phyloP scores from a whole-genome alignment of 352 stramenopile species.

The Phytophthora nicotianae region DNA sequence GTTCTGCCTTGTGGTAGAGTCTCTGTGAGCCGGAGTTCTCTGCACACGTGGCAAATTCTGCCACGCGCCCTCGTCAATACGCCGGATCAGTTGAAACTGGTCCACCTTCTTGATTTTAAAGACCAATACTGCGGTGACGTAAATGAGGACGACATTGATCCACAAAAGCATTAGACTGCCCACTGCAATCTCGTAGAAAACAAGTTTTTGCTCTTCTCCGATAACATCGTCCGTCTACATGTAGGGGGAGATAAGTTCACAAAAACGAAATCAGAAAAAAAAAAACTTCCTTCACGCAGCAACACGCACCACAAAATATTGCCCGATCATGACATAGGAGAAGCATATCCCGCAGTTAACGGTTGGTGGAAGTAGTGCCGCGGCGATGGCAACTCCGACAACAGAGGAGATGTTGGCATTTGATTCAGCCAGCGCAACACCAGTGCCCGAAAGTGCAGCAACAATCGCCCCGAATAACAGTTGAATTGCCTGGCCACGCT shows the following conservation, averaged over 20 bases:
- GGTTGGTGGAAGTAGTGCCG: constrained; percentile 77
- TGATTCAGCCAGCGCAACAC: constrained; percentile 81
- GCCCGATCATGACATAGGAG: constrained; percentile 85
- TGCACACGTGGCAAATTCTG: constrained; percentile 79
- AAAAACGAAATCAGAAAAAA: not conserved
- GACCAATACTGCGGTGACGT: constrained; percentile 84
- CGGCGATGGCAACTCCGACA: constrained; percentile 89
- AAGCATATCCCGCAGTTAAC: constrained; percentile 90
- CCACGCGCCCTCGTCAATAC: constrained; percentile 79
- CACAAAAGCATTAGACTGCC: constrained; percentile 82
- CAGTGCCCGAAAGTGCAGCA: constrained; percentile 74
- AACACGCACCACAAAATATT: constrained; percentile 76
- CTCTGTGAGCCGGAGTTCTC: constrained; percentile 51
- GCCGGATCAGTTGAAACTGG: constrained; percentile 84
- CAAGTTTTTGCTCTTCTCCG: constrained; percentile 80
- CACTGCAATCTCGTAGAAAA: constrained; percentile 89
- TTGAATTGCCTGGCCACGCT: constrained; percentile 76
- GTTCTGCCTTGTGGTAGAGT: not conserved
- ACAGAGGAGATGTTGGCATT: constrained; percentile 91
- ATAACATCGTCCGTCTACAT: constrained; percentile 68
- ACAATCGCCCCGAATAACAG: constrained; percentile 84
- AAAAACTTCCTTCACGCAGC: not conserved
- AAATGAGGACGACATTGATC: constrained; percentile 91
- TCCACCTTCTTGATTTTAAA: constrained; percentile 91
- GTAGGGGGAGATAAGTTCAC: not conserved